Evolutionary conservation across 2,329 filamentous ascomycete species (phyloP).

Genomic region (Canariomyces notabilis): DNA sequence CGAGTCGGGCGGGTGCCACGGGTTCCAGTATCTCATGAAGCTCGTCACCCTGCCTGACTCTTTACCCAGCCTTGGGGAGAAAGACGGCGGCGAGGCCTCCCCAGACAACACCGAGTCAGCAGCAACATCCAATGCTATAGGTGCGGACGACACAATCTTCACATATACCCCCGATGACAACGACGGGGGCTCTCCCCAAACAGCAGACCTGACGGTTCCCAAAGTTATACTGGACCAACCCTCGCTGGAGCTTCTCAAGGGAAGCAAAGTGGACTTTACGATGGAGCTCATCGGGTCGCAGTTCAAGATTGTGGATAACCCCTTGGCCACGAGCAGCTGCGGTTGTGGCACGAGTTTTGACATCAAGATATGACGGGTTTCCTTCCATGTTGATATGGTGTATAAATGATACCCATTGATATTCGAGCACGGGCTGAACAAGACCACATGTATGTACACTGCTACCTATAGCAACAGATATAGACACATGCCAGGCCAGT

Average conservation of each 20-base stretch:
- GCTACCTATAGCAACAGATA: slow-evolving; percentile 1
- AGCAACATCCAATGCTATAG: slow-evolving; percentile 32
- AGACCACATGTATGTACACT: slow-evolving; percentile 1
- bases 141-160: slow-evolving; percentile 85
- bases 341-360: slow-evolving; percentile 98
- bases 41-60: slow-evolving; percentile 58
- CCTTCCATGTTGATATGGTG: background rate
- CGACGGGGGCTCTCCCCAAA: no score
- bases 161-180: slow-evolving; percentile 56
- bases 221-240: slow-evolving; percentile 85
- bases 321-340: slow-evolving; percentile 85
- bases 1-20: slow-evolving; percentile 91
- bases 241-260: slow-evolving; percentile 81
- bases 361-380: slow-evolving; percentile 59
- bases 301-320: slow-evolving; percentile 96
- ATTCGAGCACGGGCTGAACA: background rate
- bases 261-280: slow-evolving; percentile 93
- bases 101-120: slow-evolving; percentile 24
- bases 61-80: slow-evolving; percentile 20
- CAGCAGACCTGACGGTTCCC: slow-evolving; percentile 39
- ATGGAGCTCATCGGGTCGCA: slow-evolving; percentile 85
- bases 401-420: background rate
- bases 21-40: slow-evolving; percentile 95
- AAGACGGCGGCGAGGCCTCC: background rate
- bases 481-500: slow-evolving; percentile 4